Conservation (phyloP, 352 stramenopile genomes). For the Phytophthora podocarpi region DNA sequence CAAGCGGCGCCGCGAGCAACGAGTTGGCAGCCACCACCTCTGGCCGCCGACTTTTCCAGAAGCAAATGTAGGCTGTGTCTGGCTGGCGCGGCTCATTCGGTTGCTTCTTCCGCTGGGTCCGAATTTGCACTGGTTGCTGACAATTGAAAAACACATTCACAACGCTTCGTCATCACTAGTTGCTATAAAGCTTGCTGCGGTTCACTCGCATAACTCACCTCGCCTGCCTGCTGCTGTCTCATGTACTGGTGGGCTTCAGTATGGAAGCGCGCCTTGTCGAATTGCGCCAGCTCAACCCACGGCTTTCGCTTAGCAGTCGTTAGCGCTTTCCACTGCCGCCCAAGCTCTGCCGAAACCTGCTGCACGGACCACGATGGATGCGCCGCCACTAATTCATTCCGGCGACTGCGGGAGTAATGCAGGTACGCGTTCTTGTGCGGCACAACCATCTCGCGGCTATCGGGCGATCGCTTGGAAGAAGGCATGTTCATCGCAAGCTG, state of each 20-base stretch:
- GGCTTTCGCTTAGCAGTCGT: slow-evolving; percentile 43
- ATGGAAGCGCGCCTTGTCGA: slow-evolving; percentile 58
- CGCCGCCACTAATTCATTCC: slow-evolving; percentile 32
- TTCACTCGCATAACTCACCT: slow-evolving; percentile 8
- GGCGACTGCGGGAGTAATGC: slow-evolving; percentile 51
- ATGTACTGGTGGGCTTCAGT: slow-evolving; percentile 40
- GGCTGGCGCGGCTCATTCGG: slow-evolving; percentile 51
- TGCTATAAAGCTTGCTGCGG: background rate
- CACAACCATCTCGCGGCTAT: slow-evolving; percentile 12
- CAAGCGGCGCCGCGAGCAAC: slow-evolving; percentile 38
- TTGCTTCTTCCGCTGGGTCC: slow-evolving; percentile 43
- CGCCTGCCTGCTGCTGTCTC: slow-evolving; percentile 6
- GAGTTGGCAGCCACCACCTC: slow-evolving; percentile 51
- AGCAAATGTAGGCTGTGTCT: slow-evolving; percentile 72
- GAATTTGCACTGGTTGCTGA: slow-evolving; percentile 15
- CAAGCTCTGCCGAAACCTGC: slow-evolving; percentile 55
- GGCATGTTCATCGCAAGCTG: no score
- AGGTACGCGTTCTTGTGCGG: slow-evolving; percentile 53
- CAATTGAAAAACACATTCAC: background rate
- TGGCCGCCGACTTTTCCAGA: slow-evolving; percentile 53
- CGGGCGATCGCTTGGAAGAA: slow-evolving; percentile 4
- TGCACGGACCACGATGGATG: slow-evolving; percentile 52
- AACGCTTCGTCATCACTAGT: background rate
- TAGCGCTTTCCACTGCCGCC: slow-evolving; percentile 58
- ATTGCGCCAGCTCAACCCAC: slow-evolving; percentile 62